Conservation (phyloP, 1,284 basidiomycete genomes). For the Heterobasidion parviporum region DNA sequence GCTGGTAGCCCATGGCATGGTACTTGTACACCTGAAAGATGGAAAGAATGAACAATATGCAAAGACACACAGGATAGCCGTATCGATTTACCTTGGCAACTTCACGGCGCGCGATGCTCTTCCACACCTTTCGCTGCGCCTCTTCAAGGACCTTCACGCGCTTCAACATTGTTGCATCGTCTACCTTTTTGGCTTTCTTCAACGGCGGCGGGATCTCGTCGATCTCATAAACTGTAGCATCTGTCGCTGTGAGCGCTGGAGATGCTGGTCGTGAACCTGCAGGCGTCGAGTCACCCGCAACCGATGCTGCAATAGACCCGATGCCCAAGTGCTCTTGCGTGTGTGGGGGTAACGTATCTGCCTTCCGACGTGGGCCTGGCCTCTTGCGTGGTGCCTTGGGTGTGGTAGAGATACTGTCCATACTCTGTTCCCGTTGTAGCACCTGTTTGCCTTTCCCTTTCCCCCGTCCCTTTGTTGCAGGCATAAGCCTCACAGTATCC, state of each 20-base stretch:
- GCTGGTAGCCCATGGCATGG: constrained; percentile 56
- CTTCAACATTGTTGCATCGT: constrained; percentile 62
- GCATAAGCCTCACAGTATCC: constrained; percentile 9
- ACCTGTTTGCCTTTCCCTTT: constrained; percentile 34
- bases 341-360: constrained; percentile 30
- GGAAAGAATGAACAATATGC: constrained; percentile 7
- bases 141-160: constrained; percentile 74
- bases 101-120: constrained; percentile 74
- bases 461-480: constrained; percentile 23
- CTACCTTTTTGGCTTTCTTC: constrained; percentile 67
- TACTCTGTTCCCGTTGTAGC: constrained; percentile 31
- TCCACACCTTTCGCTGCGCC: constrained; percentile 81
- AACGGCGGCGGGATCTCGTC: constrained; percentile 60
- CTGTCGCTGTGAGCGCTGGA: constrained; percentile 45
- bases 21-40: constrained; percentile 70
- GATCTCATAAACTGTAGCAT: constrained; percentile 60
- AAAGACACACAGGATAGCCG: neutral
- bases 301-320: constrained; percentile 48
- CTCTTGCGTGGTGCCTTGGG: constrained; percentile 31
- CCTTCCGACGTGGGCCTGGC: constrained; percentile 33
- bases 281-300: constrained; percentile 28
- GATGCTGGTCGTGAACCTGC: constrained; percentile 50
- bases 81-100: constrained; percentile 58
- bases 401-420: constrained; percentile 32
- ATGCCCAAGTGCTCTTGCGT: constrained; percentile 42